Evolutionary conservation across 768 basidiomycete species (phyloP).

Genomic region (Crassisporium funariophilum): DNA sequence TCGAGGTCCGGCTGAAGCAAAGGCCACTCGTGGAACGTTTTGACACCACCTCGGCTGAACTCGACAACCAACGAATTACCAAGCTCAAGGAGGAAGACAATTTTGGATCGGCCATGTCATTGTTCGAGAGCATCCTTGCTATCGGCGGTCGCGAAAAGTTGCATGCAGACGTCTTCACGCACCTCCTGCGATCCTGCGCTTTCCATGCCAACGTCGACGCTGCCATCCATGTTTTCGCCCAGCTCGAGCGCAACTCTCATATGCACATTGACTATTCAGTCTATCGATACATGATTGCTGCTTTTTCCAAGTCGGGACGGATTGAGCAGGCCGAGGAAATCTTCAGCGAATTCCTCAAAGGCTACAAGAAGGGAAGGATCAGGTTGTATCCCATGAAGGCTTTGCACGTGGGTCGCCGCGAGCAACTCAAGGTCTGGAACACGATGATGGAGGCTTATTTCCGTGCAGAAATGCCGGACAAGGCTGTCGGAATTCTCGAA

Average conservation of each 20-base stretch:
- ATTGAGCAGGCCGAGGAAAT: slow-evolving; percentile 53
- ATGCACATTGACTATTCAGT: slow-evolving; percentile 19
- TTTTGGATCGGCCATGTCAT: slow-evolving; percentile 65
- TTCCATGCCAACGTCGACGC: slow-evolving; percentile 55
- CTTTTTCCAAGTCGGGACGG: slow-evolving; percentile 55
- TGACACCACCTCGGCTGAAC: slow-evolving; percentile 18
- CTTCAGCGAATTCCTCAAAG: slow-evolving; percentile 59
- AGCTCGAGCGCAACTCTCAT: slow-evolving; percentile 50
- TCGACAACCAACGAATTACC: slow-evolving; percentile 41
- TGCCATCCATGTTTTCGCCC: slow-evolving; percentile 66
- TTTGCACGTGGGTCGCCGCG: slow-evolving; percentile 22
- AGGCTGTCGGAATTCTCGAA: slow-evolving; percentile 67
- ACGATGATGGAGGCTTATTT: slow-evolving; percentile 79
- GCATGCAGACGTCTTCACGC: slow-evolving; percentile 43
- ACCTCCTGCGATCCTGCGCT: slow-evolving; percentile 65
- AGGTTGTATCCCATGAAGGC: slow-evolving; percentile 24
- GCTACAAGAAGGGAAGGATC: slow-evolving; percentile 41
- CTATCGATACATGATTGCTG: slow-evolving; percentile 59
- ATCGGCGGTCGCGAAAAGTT: slow-evolving; percentile 34
- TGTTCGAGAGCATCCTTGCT: slow-evolving; percentile 65
- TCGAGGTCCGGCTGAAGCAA: slow-evolving; percentile 45
- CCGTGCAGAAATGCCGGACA: slow-evolving; percentile 58
- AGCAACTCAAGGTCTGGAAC: slow-evolving; percentile 63
- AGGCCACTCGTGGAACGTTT: slow-evolving; percentile 29
- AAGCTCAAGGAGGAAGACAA: slow-evolving; percentile 65